phyloP scores from a whole-genome alignment of 352 stramenopile species.

The Phytopythium litorale region DNA sequence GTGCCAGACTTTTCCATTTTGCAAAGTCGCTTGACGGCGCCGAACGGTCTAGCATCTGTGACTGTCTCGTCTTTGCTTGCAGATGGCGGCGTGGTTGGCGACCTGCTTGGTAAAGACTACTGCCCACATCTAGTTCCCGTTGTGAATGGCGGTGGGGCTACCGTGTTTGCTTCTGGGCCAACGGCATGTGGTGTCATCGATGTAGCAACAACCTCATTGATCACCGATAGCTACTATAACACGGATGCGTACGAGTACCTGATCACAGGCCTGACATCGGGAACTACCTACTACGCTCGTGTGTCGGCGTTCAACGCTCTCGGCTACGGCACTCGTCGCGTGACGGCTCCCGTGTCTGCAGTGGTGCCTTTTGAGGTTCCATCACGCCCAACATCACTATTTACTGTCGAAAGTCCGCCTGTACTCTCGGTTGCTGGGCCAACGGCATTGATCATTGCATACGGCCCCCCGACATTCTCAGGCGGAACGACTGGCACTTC shows the following conservation, averaged over 20 bases:
- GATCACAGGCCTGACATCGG: slow-evolving; percentile 54
- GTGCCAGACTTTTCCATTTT: slow-evolving; percentile 45
- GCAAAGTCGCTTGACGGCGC: slow-evolving; percentile 42
- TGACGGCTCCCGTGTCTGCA: slow-evolving; percentile 49
- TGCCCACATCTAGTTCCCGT: slow-evolving; percentile 28
- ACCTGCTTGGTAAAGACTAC: slow-evolving; percentile 36
- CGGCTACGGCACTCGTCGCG: slow-evolving; percentile 52
- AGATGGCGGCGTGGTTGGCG: slow-evolving; percentile 15
- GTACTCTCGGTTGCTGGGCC: slow-evolving; percentile 64
- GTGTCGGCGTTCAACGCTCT: slow-evolving; percentile 67
- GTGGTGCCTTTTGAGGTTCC: slow-evolving; percentile 66
- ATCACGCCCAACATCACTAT: slow-evolving; percentile 48
- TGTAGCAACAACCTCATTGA: background rate
- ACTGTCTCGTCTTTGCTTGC: slow-evolving; percentile 24
- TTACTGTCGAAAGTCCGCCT: slow-evolving; percentile 48
- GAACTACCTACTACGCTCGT: slow-evolving; percentile 60
- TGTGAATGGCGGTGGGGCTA: slow-evolving; percentile 6
- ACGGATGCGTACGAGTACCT: slow-evolving; percentile 42
- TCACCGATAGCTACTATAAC: slow-evolving; percentile 9
- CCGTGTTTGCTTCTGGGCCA: slow-evolving; percentile 9
- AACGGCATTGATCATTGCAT: slow-evolving; percentile 77
- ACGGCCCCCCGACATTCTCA: slow-evolving; percentile 74
- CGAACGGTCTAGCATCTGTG: slow-evolving; percentile 32
- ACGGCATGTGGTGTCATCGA: slow-evolving; percentile 2
- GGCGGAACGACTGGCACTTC: slow-evolving; percentile 81